Evolutionary conservation across 768 basidiomycete genomes (phyloP), one percentile per base, ranked within the genome.

Genomic region (Lentinula guzmanii): DNA sequence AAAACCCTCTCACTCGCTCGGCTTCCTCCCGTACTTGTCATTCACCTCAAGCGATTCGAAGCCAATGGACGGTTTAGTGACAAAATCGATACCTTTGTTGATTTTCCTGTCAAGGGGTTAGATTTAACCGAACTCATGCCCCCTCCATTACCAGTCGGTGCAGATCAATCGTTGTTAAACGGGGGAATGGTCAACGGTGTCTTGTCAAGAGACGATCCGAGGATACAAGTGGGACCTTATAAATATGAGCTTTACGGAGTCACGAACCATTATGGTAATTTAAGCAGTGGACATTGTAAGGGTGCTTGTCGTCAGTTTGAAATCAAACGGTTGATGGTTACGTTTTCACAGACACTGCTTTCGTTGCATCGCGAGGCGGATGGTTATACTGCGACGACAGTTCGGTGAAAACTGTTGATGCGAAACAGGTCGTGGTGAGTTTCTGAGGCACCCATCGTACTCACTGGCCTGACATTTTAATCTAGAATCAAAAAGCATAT

Each of bases 341-440:
- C 24, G 21, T 48, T 57, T 55, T 42, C 33, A 4, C 66, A 97
- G 96, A 98, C 72, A 98, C 96, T 51, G 94, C 97, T 18, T 95
- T 86, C 68, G 86, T 99, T 56, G 84, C 91, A 39, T 93, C 90
- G 15, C 81, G 87, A 58, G 89, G 90, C 37, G 87, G 90, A 41
- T 99, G 97, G 97, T 75, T 88, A 70, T 92, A 92, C 68, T 95
- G 94, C 70, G 95, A 97, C 68, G 96, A 98, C 71, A 95, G 94
- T 68, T 90, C 90, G 67, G 81, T 98, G 62, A 85, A 85, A 53
- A 69, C 80, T 48, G 86, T 85, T 33, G 86, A 92, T 57, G 77
- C 86, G 52, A 89, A 84, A 68, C 89, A 95, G 70, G 90, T 97
- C 5, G 89, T 93, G 56, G 93, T 95, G 68, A 66, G 90, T 70